A percentile compares a stretch with the other conserved stretches of the same genome.
Evolutionary conservation across 2,329 filamentous ascomycete genomes (phyloP).

Genomic region (Monilinia aucupariae): DNA sequence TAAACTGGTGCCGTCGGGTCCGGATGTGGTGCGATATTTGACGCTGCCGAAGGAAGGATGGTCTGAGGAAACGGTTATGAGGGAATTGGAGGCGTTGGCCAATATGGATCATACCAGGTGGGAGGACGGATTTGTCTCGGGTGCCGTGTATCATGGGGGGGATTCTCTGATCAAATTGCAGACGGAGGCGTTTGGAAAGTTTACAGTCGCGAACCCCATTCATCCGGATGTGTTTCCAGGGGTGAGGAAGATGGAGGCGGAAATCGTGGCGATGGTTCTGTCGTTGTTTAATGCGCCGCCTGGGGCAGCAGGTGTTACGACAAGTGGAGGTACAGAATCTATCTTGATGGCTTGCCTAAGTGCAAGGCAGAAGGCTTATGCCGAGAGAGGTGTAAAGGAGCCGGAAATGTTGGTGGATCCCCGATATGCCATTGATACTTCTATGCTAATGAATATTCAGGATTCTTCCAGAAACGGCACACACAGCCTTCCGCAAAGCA

Average conservation of each 20-base stretch:
- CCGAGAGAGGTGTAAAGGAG: slow-evolving; percentile 80
- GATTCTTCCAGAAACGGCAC: slow-evolving; percentile 90
- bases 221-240: slow-evolving; percentile 98
- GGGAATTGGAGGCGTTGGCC: slow-evolving; percentile 72
- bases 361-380: slow-evolving; percentile 81
- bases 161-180: slow-evolving; percentile 76
- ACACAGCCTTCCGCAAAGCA: slow-evolving; percentile 95
- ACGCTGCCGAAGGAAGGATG: slow-evolving; percentile 79
- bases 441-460: slow-evolving; percentile 41
- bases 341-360: slow-evolving; percentile 93
- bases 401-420: slow-evolving; percentile 73
- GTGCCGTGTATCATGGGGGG: slow-evolving; percentile 94
- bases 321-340: slow-evolving; percentile 89
- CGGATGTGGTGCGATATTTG: slow-evolving; percentile 66
- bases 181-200: slow-evolving; percentile 87
- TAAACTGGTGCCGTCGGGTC: slow-evolving; percentile 73
- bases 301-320: slow-evolving; percentile 82
- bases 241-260: slow-evolving; percentile 98
- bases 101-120: slow-evolving; percentile 90
- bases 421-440: slow-evolving; percentile 16
- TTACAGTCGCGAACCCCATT: slow-evolving; percentile 93
- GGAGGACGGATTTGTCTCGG: slow-evolving; percentile 93
- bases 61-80: slow-evolving; percentile 69
- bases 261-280: slow-evolving; percentile 92
- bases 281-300: slow-evolving; percentile 82